Percentiles rank a stretch among this genome's conserved stretches.
Conservation (phyloP, 2,329 filamentous ascomycete species). For the Penicillium sp. region DNA sequence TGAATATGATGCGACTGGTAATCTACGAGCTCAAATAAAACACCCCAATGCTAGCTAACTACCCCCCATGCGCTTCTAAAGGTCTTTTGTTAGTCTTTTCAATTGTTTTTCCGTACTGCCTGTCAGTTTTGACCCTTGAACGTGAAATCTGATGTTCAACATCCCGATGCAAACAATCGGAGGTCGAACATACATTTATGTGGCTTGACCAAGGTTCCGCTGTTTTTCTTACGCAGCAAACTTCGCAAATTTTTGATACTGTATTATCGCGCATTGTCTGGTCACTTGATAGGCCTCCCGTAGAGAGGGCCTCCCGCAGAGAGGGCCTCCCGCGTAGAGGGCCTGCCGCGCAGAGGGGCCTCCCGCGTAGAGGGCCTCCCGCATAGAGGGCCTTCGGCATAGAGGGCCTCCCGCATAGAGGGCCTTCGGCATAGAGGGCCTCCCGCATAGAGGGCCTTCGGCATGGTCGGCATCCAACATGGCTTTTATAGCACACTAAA, state of each 20-base stretch:
- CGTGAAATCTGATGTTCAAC: background rate
- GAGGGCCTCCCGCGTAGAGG: no score
- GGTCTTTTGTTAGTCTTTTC: background rate
- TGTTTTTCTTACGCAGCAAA: background rate
- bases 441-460: no score
- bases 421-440: no score
- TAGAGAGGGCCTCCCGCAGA: background rate
- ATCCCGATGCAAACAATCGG: background rate
- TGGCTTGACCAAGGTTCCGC: background rate
- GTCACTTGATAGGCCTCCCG: background rate
- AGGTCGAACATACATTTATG: background rate
- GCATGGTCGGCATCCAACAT: no score
- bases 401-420: no score
- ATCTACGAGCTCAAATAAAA: background rate
- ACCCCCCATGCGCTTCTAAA: background rate
- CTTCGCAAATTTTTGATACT: background rate
- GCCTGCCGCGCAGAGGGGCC: no score
- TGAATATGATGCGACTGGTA: background rate
- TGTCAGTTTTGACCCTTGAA: background rate
- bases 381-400: no score
- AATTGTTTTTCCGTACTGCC: no score
- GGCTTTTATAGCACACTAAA: no score
- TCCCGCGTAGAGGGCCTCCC: no score
- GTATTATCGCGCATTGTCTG: background rate
- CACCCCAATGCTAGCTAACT: background rate